Percentiles rank a stretch among this genome's conserved stretches.
Conservation (phyloP, 1,139 yeast species). For the Hansenula lynferdii region DNA sequence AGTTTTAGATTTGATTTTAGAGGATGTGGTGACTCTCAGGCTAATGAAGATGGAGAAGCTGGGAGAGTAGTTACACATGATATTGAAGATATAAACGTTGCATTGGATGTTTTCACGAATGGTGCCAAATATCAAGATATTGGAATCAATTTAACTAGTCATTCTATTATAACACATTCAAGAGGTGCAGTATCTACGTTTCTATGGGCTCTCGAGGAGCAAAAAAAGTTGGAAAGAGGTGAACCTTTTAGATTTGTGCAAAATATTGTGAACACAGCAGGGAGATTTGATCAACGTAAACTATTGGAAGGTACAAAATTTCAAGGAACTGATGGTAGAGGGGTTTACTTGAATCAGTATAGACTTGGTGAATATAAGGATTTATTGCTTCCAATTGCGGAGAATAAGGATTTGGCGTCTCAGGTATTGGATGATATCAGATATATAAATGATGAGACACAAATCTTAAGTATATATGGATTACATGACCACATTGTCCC, state of each 20-base stretch:
- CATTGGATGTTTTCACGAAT: slow-evolving; percentile 38
- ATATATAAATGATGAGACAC: slow-evolving; percentile 40
- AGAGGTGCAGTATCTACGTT: slow-evolving; percentile 80
- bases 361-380: slow-evolving; percentile 46
- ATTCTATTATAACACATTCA: slow-evolving; percentile 67
- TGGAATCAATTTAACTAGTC: slow-evolving; percentile 40
- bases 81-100: slow-evolving; percentile 57
- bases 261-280: slow-evolving; percentile 64
- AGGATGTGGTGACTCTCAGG: slow-evolving; percentile 77
- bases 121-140: slow-evolving; percentile 27
- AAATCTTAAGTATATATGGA: slow-evolving; percentile 71
- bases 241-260: slow-evolving; percentile 45
- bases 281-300: slow-evolving; percentile 47
- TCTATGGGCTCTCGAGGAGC: slow-evolving; percentile 55
- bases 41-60: slow-evolving; percentile 32
- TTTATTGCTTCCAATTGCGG: slow-evolving; percentile 43
- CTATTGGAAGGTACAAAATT: slow-evolving; percentile 25
- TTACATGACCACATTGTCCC: slow-evolving; percentile 63
- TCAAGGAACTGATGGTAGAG: slow-evolving; percentile 25
- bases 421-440: slow-evolving; percentile 42
- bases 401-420: slow-evolving; percentile 48
- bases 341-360: slow-evolving; percentile 33
- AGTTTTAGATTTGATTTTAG: slow-evolving; percentile 79
- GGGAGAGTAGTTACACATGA: slow-evolving; percentile 66
- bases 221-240: slow-evolving; percentile 27